Conservation (phyloP, 768 basidiomycete species). For the Collybia sp. region DNA sequence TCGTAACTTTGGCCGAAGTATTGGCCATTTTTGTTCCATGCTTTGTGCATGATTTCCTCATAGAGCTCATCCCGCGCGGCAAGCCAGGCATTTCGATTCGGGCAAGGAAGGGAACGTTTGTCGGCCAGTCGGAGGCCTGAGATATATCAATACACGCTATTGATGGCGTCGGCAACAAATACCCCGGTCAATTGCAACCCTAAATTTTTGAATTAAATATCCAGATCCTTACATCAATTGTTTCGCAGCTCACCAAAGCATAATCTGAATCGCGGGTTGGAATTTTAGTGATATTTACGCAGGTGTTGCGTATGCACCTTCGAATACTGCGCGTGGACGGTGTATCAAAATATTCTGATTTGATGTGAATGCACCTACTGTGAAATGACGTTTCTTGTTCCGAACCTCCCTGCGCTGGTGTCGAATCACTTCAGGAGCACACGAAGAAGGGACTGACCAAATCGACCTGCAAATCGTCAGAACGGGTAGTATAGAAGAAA, state of each 20-base stretch:
- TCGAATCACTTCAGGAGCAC: constrained; percentile 7
- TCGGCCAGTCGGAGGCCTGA: constrained; percentile 84
- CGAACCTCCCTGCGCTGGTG: constrained; percentile 74
- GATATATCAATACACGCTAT: not conserved
- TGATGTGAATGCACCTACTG: constrained; percentile 39
- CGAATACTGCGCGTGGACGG: constrained; percentile 50
- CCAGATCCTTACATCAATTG: not conserved
- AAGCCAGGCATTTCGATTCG: constrained; percentile 66
- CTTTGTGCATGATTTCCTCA: constrained; percentile 89
- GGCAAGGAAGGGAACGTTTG: constrained; percentile 90
- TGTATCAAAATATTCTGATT: too few species aligned
- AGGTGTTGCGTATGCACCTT: constrained; percentile 43
- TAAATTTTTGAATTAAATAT: constrained; percentile 18
- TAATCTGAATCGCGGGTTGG: constrained; percentile 46
- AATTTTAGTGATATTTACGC: too few species aligned
- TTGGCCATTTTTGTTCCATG: constrained; percentile 69
- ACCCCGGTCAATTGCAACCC: constrained; percentile 96
- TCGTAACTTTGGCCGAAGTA: constrained; percentile 91
- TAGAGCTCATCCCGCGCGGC: constrained; percentile 77
- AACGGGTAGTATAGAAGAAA: not conserved
- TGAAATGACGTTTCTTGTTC: constrained; percentile 79
- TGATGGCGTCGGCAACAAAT: not conserved
- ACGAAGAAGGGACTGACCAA: constrained; percentile 49
- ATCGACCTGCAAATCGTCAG: constrained; percentile 52
- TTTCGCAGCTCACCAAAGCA: constrained; percentile 65